phyloP scores from a whole-genome alignment of 352 stramenopile species.

The Elongisporangium anandrum region DNA sequence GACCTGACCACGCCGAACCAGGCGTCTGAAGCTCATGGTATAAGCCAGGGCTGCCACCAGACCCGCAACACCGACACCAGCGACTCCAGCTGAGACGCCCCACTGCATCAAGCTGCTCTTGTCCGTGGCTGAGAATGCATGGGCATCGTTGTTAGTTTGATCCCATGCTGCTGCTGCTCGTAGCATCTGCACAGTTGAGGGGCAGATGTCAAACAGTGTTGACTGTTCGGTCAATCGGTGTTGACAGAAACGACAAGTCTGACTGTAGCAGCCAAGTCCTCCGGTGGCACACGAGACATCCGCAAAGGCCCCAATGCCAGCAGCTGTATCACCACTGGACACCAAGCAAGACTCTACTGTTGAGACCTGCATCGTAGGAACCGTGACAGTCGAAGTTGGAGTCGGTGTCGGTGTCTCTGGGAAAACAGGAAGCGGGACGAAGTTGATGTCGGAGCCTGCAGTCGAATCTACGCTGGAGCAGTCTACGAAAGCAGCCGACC shows the following conservation, averaged over 20 bases:
- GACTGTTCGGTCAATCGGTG: conserved; percentile 22
- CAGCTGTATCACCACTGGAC: conserved; percentile 22
- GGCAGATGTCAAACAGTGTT: conserved; percentile 19
- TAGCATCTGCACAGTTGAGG: neutral
- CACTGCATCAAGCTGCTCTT: no score
- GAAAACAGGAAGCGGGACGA: conserved; percentile 14
- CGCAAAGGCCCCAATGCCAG: conserved; percentile 24
- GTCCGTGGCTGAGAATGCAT: no score
- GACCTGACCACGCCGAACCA: no score
- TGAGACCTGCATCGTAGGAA: no score
- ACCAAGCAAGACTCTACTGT: conserved; percentile 16
- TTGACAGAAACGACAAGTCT: conserved; percentile 37
- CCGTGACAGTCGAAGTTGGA: neutral
- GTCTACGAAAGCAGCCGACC: conserved; percentile 21
- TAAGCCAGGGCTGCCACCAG: no score
- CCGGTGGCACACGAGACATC: conserved; percentile 21
- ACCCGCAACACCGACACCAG: no score
- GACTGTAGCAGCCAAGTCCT: conserved; percentile 33
- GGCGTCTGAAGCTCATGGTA: no score
- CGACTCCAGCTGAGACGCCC: no score
- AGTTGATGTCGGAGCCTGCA: conserved; percentile 17
- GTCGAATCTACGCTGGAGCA: conserved; percentile 3
- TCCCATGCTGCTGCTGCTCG: no score
- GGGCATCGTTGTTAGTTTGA: no score
- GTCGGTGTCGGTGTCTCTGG: conserved; percentile 5